Conservation (phyloP, 1,284 basidiomycete species). For the Hymenochaete sp. region DNA sequence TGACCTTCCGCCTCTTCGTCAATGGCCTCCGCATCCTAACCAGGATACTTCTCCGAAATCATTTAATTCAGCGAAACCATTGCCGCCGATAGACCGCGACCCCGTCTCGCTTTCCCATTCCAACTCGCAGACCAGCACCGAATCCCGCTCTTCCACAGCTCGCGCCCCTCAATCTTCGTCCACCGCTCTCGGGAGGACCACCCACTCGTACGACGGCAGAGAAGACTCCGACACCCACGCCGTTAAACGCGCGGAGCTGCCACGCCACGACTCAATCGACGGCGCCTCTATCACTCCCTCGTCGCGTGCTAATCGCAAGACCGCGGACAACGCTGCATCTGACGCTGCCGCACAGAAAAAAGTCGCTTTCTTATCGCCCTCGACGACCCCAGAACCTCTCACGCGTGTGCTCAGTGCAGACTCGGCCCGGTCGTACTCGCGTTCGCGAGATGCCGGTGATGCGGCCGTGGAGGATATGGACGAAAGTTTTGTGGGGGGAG, state of each 20-base stretch:
- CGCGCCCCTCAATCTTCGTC: constrained; percentile 4
- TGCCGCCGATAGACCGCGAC: constrained; percentile 44
- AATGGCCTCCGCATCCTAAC: constrained; percentile 54
- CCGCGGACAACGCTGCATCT: constrained; percentile 31
- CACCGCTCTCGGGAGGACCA: neutral
- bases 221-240: constrained; percentile 4
- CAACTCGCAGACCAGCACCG: constrained; percentile 24
- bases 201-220: neutral
- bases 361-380: constrained; percentile 75
- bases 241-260: constrained; percentile 9
- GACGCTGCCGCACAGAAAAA: constrained; percentile 54
- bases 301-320: constrained; percentile 46
- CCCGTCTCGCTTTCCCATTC: constrained; percentile 30
- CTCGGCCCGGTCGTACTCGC: neutral
- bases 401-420: constrained; percentile 15
- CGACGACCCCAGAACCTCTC: constrained; percentile 46
- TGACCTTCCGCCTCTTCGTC: constrained; percentile 45
- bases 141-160: constrained; percentile 25
- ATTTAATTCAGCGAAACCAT: constrained; percentile 51
- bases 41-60: constrained; percentile 38
- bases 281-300: constrained; percentile 31
- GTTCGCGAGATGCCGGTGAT: constrained; percentile 10
- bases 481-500: constrained; percentile 1
- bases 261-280: constrained; percentile 11
- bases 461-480: constrained; percentile 9